Base-by-base conservation (phyloP, 495 filamentous ascomycete species). In the Xylaria palmicola region DNA sequence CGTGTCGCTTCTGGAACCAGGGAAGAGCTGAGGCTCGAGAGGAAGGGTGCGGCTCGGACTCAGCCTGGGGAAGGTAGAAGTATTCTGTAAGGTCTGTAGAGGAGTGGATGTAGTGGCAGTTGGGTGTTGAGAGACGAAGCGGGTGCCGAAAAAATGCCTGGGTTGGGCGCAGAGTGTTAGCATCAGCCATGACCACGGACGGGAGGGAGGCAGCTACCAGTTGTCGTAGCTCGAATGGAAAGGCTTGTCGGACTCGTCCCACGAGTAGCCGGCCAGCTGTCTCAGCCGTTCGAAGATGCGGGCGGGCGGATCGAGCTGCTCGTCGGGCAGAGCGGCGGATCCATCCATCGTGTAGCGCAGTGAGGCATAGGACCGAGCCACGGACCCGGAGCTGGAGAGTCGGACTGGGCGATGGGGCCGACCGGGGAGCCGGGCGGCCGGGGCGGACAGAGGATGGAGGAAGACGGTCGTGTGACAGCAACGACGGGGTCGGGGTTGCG, bases 191-290 rank as follows among this genome's bases (percentile, higher is more conserved):
- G n/a, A n/a, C n/a, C n/a, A n/a, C n/a, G n/a, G n/a, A n/a, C n/a
- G n/a, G n/a, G 53, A 56, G 55, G 48, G 24, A 32, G 7, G 36
- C 34, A 51, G 20, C 22, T 74, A 77, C 77, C 90, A 93, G 74
- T 89, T 89, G 66, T 88, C 88, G 72, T 93, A 93, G 62, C 84
- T 89, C n/a, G 89, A 90, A 74, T 91, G 90, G 66, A 89, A 86
- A n/a, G 88, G 88, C 60, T 79, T 80, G 62, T 75, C 74, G 2
- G 82, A 78, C 60, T 89, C 86, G 74, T 91, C 87, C 89, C 89
- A 93, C 13, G 81, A 85, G 71, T 90, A 93, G 29, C 88, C 88
- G 26, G 87, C 80, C 60, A 93, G 75, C 63, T 89, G 85, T 61
- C 83, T 81, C 64, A 93, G 76, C 47, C 90, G 80, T 75, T 92